Base-by-base conservation (phyloP, 129 eudicot species). In the Calendula officinalis region DNA sequence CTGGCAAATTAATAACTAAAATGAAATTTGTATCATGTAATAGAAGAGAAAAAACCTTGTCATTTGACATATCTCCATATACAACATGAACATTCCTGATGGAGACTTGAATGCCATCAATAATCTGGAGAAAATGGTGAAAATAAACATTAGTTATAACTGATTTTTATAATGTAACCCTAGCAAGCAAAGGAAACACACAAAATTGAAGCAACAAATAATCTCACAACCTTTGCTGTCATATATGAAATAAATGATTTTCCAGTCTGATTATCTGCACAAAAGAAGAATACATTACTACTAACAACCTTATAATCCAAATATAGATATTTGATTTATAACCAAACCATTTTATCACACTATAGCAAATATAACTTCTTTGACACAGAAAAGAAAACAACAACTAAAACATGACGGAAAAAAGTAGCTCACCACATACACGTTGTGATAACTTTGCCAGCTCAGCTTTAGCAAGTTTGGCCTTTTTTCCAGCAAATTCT, bases 381-480 rank as follows among this genome's bases (percentile, higher is more conserved):
- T 35, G 49, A 11, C 58, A 8, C 37, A 9, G 15, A 47, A 46
- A 22, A 9, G 15, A 47, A 46, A 45, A 55, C 56, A 56, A 15
- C 12, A 14, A n/a, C n/a, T 63, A 62, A 47, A 54, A 69, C 54
- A 63, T 41, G 64, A 60, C 54, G 66, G 43, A 55, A 39, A 56
- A 8, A 32, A 66, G 69, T 48, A 30, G 22, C 95, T 82, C 77
- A 91, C 98, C 95, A 71, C 85, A 84, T 54, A 91, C 96, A 75
- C 98, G 96, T 77, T 86, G 87, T n/a, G 98, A 91, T 62, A 91
- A 74, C 72, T 91, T 91, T 62, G 87, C 95, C 75, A 91, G 74
- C 72, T 91, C 98, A 49, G 96, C 98, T 51, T 96, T 91, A 80
- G 98, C 96, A 71, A 91, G 98, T 74, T 85, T 86, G 60, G 98